These are phyloP conservation scores for Trichoderma sp. DNA, from an alignment of 2,329 filamentous ascomycete species.

Conservation along the genomic window DNA sequence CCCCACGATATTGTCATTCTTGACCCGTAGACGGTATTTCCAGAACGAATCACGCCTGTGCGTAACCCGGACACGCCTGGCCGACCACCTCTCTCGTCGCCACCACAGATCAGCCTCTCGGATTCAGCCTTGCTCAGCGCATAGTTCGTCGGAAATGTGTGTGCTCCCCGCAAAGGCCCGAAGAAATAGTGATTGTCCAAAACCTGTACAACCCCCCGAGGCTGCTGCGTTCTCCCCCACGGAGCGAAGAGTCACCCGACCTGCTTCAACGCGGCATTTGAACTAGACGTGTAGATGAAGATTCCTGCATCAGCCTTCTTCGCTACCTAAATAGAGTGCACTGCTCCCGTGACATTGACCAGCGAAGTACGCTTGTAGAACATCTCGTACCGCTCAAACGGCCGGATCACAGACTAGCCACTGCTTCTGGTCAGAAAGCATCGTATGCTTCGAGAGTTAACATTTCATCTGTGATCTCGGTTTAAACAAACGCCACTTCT, in stretches of 20 bases:
- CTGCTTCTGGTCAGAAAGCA: conserved; percentile 43
- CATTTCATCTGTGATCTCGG: conserved; percentile 48
- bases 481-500: conserved; percentile 42
- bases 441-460: conserved; percentile 46
- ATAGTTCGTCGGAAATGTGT: conserved; percentile 50
- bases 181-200: conserved; percentile 45
- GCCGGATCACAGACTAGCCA: conserved; percentile 46
- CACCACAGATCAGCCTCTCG: conserved; percentile 48
- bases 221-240: conserved; percentile 36
- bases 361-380: conserved; percentile 44
- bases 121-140: conserved; percentile 49
- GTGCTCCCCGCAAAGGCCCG: conserved; percentile 37
- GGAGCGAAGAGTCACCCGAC: conserved; percentile 43
- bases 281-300: conserved; percentile 51
- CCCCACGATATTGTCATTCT: conserved; percentile 33
- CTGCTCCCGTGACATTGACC: conserved; percentile 51
- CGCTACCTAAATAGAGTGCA: conserved; percentile 47
- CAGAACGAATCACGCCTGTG: conserved; percentile 52
- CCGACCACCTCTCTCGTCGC: conserved; percentile 33
- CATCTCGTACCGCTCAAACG: conserved; percentile 44
- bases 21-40: conserved; percentile 53
- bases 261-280: conserved; percentile 42
- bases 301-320: conserved; percentile 44
- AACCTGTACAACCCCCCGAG: conserved; percentile 43
- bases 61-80: conserved; percentile 41